These are phyloP conservation scores for Penicillium nucicola DNA, from an alignment of 495 filamentous ascomycete species.

Conservation along the genomic window DNA sequence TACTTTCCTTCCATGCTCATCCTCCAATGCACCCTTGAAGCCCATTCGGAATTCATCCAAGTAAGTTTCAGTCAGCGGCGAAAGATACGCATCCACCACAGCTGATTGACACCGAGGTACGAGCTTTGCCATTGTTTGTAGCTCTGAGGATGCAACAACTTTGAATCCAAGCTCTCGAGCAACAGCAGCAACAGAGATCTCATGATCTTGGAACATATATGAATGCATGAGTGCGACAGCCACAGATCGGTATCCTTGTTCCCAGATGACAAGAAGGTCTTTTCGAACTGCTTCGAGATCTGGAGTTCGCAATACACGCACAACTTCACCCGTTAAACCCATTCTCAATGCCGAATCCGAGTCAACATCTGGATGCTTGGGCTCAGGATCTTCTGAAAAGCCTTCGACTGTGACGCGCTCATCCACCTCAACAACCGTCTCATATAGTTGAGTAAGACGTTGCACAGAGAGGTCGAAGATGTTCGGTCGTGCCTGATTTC, in stretches of 20 bases:
- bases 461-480: constrained; percentile 82
- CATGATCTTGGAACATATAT: constrained; percentile 53
- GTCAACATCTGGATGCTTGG: not conserved
- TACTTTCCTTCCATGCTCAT: constrained; percentile 43
- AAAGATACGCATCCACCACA: constrained; percentile 93
- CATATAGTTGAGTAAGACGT: constrained; percentile 76
- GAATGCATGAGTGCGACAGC: constrained; percentile 54
- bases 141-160: constrained; percentile 51
- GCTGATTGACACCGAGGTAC: constrained; percentile 83
- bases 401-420: constrained; percentile 80
- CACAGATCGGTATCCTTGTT: constrained; percentile 46
- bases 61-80: constrained; percentile 93
- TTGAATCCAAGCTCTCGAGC: constrained; percentile 49
- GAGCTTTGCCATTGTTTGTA: constrained; percentile 84
- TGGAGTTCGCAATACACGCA: constrained; percentile 44
- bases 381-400: constrained; percentile 19
- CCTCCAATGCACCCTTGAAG: constrained; percentile 51
- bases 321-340: constrained; percentile 50
- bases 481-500: constrained; percentile 79
- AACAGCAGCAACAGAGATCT: constrained; percentile 44
- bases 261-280: constrained; percentile 42
- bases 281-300: constrained; percentile 33
- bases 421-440: constrained; percentile 71
- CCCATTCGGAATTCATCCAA: constrained; percentile 77
- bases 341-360: constrained; percentile 33